Evolutionary conservation across 257 asterid genomes (phyloP).

Genomic region (Lycium barbarum): DNA sequence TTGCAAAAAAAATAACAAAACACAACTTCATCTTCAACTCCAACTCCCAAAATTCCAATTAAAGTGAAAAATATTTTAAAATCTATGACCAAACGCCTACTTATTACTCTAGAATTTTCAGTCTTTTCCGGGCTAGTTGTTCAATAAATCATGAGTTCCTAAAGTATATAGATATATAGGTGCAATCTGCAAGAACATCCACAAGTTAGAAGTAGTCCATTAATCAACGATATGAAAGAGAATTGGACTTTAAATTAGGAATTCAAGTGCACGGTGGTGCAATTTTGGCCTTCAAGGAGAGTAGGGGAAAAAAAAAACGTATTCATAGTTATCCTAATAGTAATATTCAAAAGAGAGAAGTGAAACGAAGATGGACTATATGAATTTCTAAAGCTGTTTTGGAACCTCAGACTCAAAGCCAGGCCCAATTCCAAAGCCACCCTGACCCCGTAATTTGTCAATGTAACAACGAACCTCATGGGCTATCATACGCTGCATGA

Average conservation of each 20-base stretch:
- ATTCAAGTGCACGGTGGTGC: background rate
- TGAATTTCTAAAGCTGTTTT: background rate
- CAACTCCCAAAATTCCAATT: too few species aligned
- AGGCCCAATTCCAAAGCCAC: conserved; percentile 44
- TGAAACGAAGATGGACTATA: background rate
- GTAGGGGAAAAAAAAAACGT: background rate
- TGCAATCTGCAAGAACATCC: background rate
- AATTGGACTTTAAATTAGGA: too few species aligned
- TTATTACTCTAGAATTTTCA: too few species aligned
- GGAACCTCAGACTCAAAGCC: conserved; percentile 29
- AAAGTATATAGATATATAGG: too few species aligned
- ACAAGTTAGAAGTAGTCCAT: too few species aligned
- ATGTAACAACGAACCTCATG: conserved; percentile 65
- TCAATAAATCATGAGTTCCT: too few species aligned
- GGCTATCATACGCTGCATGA: conserved; percentile 70
- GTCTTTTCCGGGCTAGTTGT: too few species aligned
- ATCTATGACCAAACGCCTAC: too few species aligned
- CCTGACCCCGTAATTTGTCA: conserved; percentile 52
- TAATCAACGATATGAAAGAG: background rate
- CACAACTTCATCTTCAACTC: too few species aligned
- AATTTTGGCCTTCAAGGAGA: background rate
- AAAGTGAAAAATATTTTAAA: too few species aligned
- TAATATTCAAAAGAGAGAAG: background rate
- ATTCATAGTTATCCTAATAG: background rate
- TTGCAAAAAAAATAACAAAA: too few species aligned